Evolutionary conservation across 2,329 filamentous ascomycete genomes (phyloP).

Genomic region (Pyricularia sp.): DNA sequence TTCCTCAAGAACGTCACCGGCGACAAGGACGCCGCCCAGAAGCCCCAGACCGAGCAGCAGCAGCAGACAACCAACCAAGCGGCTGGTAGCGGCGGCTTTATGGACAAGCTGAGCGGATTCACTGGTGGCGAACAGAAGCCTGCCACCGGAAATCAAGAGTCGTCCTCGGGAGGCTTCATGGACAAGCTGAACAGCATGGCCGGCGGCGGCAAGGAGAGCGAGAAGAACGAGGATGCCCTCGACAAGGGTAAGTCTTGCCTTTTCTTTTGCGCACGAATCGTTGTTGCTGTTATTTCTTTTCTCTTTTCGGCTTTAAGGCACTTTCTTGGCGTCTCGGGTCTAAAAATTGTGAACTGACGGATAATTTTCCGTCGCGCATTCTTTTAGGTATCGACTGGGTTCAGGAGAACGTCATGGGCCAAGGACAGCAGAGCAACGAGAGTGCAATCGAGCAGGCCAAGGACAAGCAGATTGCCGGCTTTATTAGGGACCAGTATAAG

Average conservation of each 20-base stretch:
- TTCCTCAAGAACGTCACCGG: conserved; percentile 42
- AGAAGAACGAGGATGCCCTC: conserved; percentile 75
- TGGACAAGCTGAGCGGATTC: conserved; percentile 3
- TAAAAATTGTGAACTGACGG: background rate
- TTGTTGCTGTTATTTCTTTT: background rate
- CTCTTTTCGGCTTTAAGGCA: background rate
- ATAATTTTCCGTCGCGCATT: background rate
- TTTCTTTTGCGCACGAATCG: background rate
- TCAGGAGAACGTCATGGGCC: conserved; percentile 64
- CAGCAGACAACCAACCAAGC: background rate
- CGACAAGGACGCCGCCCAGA: conserved; percentile 19
- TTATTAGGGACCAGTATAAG: conserved; percentile 65
- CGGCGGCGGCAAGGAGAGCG: conserved; percentile 63
- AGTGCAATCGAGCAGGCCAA: conserved; percentile 71
- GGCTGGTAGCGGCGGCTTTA: background rate
- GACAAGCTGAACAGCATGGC: conserved; percentile 63
- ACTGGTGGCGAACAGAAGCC: conserved; percentile 9
- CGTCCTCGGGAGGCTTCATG: conserved; percentile 46
- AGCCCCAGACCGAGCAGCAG: conserved; percentile 14
- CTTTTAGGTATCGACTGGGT: conserved; percentile 65
- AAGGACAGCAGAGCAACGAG: conserved; percentile 64
- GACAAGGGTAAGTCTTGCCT: conserved; percentile 56
- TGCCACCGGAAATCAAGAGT: conserved; percentile 23
- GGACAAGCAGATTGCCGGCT: conserved; percentile 69
- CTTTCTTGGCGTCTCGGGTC: background rate